These are phyloP conservation scores for Neurospora tetrasperma DNA, from an alignment of 495 filamentous ascomycete species.

Conservation along the genomic window DNA sequence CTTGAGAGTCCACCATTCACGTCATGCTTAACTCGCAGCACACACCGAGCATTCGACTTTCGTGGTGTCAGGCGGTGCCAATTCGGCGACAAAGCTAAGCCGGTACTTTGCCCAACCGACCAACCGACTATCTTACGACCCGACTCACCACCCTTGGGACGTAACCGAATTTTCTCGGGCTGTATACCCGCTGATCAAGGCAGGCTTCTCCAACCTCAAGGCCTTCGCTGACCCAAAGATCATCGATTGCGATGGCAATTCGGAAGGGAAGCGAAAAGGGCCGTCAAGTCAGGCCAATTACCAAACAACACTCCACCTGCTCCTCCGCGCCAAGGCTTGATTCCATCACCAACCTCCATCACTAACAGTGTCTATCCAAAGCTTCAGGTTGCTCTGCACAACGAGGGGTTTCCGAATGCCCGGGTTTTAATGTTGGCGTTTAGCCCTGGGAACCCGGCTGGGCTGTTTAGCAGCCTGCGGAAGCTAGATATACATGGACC, in stretches of 20 bases:
- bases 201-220: background rate
- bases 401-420: background rate
- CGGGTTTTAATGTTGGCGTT: background rate
- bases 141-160: background rate
- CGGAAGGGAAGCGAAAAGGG: background rate
- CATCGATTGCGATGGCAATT: background rate
- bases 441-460: background rate
- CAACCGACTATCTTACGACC: background rate
- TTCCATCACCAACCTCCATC: constrained; percentile 6
- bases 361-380: background rate
- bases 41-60: background rate
- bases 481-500: background rate
- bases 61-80: background rate
- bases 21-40: background rate
- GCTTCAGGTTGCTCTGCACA: background rate
- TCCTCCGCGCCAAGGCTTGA: background rate
- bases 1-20: background rate
- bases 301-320: background rate
- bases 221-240: background rate
- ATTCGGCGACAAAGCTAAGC: background rate
- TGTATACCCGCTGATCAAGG: background rate
- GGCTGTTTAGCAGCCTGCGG: background rate
- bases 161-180: background rate
- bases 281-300: background rate
- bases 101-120: background rate